Evolutionary conservation across 495 filamentous ascomycete genomes (phyloP), one percentile per base, ranked within the genome.

Genomic region (Penicillium paradoxum): DNA sequence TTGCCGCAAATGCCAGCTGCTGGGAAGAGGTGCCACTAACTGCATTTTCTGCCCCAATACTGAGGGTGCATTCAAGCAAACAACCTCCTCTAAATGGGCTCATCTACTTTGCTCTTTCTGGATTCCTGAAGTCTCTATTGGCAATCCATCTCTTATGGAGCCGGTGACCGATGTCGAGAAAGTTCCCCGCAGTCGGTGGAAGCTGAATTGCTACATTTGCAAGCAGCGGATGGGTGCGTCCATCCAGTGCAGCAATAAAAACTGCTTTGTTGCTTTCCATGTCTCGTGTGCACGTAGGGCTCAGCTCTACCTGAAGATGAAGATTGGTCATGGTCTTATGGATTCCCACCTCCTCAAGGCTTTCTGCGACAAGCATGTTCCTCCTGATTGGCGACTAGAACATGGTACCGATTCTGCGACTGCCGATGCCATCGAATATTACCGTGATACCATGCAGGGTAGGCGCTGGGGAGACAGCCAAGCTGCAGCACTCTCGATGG

Each of bases 1-100:
- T 33, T 99, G 93, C 72, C 84, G 93, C 36, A 97, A 96, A 70
- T 99, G 93, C 70, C 90, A 96, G 71, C 76, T 96, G 54, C 90
- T 96, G 65, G 95, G 95, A 41, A 82, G 91, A 62, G 91, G 90
- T 29, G 88, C 90, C 53, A 88, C 90, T 73, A 93, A 91, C 22
- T 99, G 93, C 74, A 96, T 97, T 49, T 97, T 99, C 70, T 99
- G 93, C 59, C 93, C 93, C 0, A 97, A 97, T 67, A 92, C 85
- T 1, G 93, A 97, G 64, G 93, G 93, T 21, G 93, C 93, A 11
- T 99, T 99, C 76, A 99, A 99, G 66, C 93, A 96, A 67, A 97
- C 93, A 0, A 96, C 89, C 50, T 85, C 87, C 1, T 92, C 88
- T 0, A 90, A 91, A 71, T 99, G 93, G 93, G 88, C 92, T 13